Conservation (phyloP, 768 basidiomycete species). For the Thelephora aurantiotincta region DNA sequence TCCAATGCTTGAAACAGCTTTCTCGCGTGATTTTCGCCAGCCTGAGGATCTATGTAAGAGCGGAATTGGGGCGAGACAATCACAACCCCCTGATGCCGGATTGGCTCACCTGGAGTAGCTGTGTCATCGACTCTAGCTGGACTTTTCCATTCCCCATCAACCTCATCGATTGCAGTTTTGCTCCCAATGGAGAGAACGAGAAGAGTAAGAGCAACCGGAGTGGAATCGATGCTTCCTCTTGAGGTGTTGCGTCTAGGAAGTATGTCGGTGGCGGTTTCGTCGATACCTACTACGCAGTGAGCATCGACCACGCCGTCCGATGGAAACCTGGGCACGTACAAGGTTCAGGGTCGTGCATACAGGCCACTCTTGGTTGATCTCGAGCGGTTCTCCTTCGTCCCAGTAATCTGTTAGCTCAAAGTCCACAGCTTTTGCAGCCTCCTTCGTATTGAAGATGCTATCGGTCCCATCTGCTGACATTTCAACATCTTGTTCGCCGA, state of each 20-base stretch:
- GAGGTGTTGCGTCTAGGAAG: background rate
- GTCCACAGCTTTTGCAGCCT: conserved; percentile 37
- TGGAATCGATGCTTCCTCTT: background rate
- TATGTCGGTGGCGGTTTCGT: background rate
- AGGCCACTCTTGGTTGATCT: background rate
- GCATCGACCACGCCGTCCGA: background rate
- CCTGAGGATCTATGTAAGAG: conserved; percentile 22
- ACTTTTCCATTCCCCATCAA: conserved; percentile 52
- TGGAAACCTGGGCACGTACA: background rate
- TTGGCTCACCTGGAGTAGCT: conserved; percentile 38
- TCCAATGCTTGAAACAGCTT: conserved; percentile 44
- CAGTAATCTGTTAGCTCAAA: no score
- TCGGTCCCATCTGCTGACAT: conserved; percentile 13
- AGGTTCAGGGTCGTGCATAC: background rate
- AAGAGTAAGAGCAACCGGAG: conserved; percentile 44
- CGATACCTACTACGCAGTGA: background rate
- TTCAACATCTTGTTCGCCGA: conserved; percentile 42
- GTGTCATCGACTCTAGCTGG: conserved; percentile 29
- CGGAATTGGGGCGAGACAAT: background rate
- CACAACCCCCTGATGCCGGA: background rate
- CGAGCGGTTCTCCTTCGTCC: conserved; percentile 51
- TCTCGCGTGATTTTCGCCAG: conserved; percentile 49
- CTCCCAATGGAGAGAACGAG: conserved; percentile 32
- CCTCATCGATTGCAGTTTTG: conserved; percentile 47
- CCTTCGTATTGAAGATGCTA: conserved; percentile 49